Evolutionary conservation across 2,329 filamentous ascomycete species (phyloP), one percentile per base, ranked within the genome.

Genomic region (Apiospora koreana): DNA sequence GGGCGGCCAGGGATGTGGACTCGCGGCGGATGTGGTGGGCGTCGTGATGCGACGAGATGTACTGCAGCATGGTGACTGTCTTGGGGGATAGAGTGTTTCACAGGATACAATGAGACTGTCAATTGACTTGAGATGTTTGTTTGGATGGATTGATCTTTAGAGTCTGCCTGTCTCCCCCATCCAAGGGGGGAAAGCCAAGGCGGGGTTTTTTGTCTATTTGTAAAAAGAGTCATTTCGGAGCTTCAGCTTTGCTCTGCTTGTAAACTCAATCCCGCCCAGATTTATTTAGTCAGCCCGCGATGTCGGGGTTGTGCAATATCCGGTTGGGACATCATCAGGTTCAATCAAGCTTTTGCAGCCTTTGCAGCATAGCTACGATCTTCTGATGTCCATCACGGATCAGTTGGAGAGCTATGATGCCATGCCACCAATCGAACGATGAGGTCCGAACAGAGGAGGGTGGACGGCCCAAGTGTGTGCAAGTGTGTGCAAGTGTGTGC

Each of bases 11-110:
- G 25, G 76, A 76, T 65, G 73, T 75, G 71, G 75, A 74, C 71
- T 69, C 75, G 64, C 68, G 74, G 12, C 74, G 74, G 68, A 70
- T 67, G 69, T 76, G 72, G 72, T 76, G 74, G 25, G 69, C 68
- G 67, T 78, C 76, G 64, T 77, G 75, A 38, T 71, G 68, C n/a
- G 73, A 65, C 62, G 77, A 74, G 45, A 79, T 73, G 66, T 74
- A 66, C 67, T 76, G 73, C 64, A 78, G 72, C 77, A 79, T 77
- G 9, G 31, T 71, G 69, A 43, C 6, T 2, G 16, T n/a, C n/a
- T n/a, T n/a, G n/a, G n/a, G n/a, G n/a, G 58, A 31, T 23, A 5
- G 50, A 1, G 50, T 31, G 25, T 28, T 21, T 8, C 6, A 35
- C 28, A 54, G 48, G 48, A 16, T 54, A 31, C 23, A 10, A 48